Base-by-base conservation (phyloP, 2,329 filamentous ascomycete genomes). In the Davidsoniella eucalypti region DNA sequence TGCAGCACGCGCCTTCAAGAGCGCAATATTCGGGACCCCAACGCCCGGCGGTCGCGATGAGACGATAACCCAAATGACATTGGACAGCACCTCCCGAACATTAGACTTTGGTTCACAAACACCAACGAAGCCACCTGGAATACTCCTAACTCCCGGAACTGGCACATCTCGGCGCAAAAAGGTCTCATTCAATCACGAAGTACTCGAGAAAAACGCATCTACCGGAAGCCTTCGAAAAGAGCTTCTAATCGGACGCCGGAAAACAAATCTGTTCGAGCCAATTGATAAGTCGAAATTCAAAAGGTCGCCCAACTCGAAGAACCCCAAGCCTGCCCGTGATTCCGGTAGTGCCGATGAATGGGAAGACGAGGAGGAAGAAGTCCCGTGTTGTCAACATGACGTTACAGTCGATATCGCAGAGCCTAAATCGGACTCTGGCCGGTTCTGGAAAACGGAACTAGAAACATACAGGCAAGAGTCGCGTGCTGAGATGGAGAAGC, bases 371-470 rank as follows among this genome's bases (percentile, higher is more conserved):
- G 67, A 67, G 10, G 58, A 54, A 16, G 64, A 68, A 3, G 66
- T 67, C 14, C 64, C 65, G 37, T 60, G 64, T 33, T 66, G 65
- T 56, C 73, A 76, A 47, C 69, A 72, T 50, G 81, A 87, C 57
- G 66, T 79, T 51, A 86, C 82, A 0, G 65, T 80, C 44, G 83
- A 87, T 58, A 65, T 86, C 45, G 81, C 82, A 55, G 79, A 85
- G 58, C 84, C 84, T 5, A 75, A 79, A 55, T 86, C 83, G 2
- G 75, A 82, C 53, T 87, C 83, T 3, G 84, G 83, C 5, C 78
- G 75, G 57, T 87, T 84, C 63, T 90, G 84, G 84, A 88, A 88
- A 64, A 72, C 76, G 21, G 76, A 87, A 59, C 88, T 84, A 58
- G 74, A 85, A 56, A 74, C 71, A 50, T 90, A 88, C 59, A 78